Percentiles rank a stretch among this genome's conserved stretches.
Evolutionary conservation across 2,329 filamentous ascomycete genomes (phyloP).

Genomic region (Aureobasidium vineae): DNA sequence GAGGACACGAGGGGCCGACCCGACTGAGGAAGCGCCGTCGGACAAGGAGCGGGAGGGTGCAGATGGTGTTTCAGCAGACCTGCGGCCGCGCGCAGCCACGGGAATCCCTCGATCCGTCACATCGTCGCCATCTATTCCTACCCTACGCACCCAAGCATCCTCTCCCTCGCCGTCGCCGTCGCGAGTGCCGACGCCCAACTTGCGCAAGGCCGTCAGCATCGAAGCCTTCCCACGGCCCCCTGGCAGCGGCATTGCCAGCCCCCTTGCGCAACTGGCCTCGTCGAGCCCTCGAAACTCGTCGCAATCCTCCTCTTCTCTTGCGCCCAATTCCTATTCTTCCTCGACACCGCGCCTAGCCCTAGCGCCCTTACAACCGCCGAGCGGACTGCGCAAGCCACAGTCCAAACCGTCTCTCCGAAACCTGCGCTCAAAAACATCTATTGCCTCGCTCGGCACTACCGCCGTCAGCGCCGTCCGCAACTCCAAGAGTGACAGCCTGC

Average conservation of each 20-base stretch:
- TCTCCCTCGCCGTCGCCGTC: constrained; percentile 51
- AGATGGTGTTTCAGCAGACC: not conserved
- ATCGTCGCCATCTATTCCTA: constrained; percentile 31
- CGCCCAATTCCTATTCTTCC: constrained; percentile 48
- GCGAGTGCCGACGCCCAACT: constrained; percentile 43
- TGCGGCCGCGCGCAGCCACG: not conserved
- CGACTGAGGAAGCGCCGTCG: not conserved
- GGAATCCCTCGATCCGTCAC: constrained; percentile 29
- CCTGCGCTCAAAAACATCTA: constrained; percentile 55
- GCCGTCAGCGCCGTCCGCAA: constrained; percentile 65
- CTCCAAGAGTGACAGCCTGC: constrained; percentile 70
- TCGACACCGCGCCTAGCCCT: constrained; percentile 35
- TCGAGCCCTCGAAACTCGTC: not conserved
- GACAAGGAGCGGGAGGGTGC: not conserved
- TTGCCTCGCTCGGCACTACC: constrained; percentile 55
- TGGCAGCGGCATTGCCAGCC: constrained; percentile 56
- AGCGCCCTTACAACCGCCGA: constrained; percentile 35
- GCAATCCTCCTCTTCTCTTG: not conserved
- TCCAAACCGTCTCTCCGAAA: constrained; percentile 38
- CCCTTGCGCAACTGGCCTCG: constrained; percentile 46
- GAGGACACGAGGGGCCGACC: constrained; percentile 4
- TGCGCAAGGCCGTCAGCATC: constrained; percentile 89
- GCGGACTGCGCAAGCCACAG: constrained; percentile 33
- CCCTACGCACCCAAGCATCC: constrained; percentile 51
- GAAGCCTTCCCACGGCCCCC: constrained; percentile 92